Percentiles rank a stretch among this genome's conserved stretches.
Evolutionary conservation across 495 filamentous ascomycete genomes (phyloP).

Genomic region (Aspergillus ellipticus): DNA sequence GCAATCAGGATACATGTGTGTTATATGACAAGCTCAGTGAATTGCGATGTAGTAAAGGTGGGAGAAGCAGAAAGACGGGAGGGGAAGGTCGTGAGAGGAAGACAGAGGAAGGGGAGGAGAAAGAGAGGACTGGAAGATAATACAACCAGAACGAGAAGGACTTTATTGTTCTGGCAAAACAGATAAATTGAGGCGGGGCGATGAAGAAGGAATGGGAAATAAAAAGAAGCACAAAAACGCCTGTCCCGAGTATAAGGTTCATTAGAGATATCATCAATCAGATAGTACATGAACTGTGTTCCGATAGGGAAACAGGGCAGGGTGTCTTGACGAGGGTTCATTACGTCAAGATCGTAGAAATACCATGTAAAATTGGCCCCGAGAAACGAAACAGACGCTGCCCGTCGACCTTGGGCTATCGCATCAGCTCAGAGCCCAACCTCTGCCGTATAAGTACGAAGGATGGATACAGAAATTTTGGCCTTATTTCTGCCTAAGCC

Average conservation of each 20-base stretch:
- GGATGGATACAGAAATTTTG: background rate
- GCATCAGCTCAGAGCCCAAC: background rate
- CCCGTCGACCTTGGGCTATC: background rate
- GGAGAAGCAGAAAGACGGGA: slow-evolving; percentile 6
- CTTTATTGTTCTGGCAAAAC: no score
- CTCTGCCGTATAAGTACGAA: background rate
- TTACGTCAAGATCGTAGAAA: background rate
- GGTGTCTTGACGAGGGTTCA: background rate
- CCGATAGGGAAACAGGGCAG: slow-evolving; percentile 7
- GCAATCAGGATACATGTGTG: slow-evolving; percentile 9
- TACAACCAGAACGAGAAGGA: no score
- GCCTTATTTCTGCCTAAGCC: background rate
- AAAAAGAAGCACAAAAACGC: slow-evolving; percentile 10
- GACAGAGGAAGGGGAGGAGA: slow-evolving; percentile 2
- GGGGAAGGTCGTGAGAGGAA: background rate
- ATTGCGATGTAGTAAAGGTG: background rate
- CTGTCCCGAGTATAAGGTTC: slow-evolving; percentile 20
- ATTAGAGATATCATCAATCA: slow-evolving; percentile 25
- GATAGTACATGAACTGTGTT: slow-evolving; percentile 20
- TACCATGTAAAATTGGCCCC: background rate
- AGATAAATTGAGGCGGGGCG: no score
- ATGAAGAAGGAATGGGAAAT: slow-evolving; percentile 3
- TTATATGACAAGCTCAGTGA: slow-evolving; percentile 4
- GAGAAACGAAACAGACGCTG: background rate
- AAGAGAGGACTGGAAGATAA: background rate